Base-by-base conservation (phyloP, 495 filamentous ascomycete species). In the Aspergillus conjunctus region DNA sequence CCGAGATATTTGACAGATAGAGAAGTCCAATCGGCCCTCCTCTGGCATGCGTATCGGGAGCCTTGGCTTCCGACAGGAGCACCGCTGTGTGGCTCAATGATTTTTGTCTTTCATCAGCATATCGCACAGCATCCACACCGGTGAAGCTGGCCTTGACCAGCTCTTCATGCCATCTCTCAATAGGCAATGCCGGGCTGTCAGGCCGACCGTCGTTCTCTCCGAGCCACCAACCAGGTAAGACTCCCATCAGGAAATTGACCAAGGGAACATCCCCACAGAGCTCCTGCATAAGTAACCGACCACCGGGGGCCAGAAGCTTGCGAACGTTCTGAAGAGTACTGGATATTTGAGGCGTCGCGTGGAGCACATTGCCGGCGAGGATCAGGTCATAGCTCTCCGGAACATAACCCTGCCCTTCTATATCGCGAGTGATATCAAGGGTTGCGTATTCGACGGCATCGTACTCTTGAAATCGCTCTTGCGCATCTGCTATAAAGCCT, bases 331-430 rank as follows among this genome's bases (percentile, higher is more conserved):
- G 26, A 8, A 87, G 44, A 0, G 75, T 81, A 11, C 71, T 52
- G 1, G 69, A 58, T 0, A 86, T 58, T 6, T 45, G 60, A 0
- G 44, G 51, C 0, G 83, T 86, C 1, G 80, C 80, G 61, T 87
- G 83, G 6, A 87, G 54, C 4, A 84, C 81, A 51, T 81, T 77
- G 10, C 76, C 64, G 0, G 81, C 84, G 15, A 86, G 56, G 7
- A 87, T 68, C 0, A 87, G 59, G 58, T 87, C 84, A 61, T 81
- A 87, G 0, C 62, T 60, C 2, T 55, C 73, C 8, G 46, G 56
- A 15, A 76, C 68, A 51, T 83, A 82, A 0, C 81, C 83, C 60
- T 87, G 83, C 20, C 68, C 58, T 0, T 55, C 34, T 2, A 79
- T 79, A 53, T 83, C 79, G 21, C 71, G 63, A 18, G 74, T 73